These are phyloP conservation scores for Magnaporthiopsis rhizophila DNA, from an alignment of 2,329 filamentous ascomycete species.

Conservation along the genomic window DNA sequence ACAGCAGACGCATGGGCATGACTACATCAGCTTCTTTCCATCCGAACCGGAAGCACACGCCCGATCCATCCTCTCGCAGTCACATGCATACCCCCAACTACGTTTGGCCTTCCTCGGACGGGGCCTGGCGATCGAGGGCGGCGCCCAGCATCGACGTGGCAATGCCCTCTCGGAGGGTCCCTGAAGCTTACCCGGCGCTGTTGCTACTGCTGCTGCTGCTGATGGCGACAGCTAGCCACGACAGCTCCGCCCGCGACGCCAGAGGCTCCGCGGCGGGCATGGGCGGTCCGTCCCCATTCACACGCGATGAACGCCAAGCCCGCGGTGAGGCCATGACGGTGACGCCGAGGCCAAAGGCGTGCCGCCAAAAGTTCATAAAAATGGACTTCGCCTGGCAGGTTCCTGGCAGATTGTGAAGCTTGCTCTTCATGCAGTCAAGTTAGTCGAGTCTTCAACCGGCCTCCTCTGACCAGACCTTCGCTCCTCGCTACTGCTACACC, in stretches of 20 bases:
- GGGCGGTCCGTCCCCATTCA: not conserved
- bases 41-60: not conserved
- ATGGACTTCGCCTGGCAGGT: not conserved
- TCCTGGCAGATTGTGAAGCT: not conserved
- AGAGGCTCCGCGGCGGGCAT: not conserved
- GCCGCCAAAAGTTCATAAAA: not conserved
- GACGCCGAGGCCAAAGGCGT: not conserved
- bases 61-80: not conserved
- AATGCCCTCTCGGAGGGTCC: not conserved
- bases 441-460: not conserved
- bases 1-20: no score
- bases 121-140: not conserved
- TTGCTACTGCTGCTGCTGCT: not conserved
- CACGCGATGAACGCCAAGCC: not conserved
- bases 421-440: not conserved
- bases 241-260: not conserved
- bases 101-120: not conserved
- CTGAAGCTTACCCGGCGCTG: not conserved
- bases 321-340: not conserved
- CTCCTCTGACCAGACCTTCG: not conserved
- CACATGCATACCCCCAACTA: not conserved
- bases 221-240: not conserved
- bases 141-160: not conserved
- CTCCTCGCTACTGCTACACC: not conserved
- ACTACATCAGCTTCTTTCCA: not conserved